Base-by-base conservation (phyloP, 1,284 basidiomycete genomes). In the Puccinia coronata region DNA sequence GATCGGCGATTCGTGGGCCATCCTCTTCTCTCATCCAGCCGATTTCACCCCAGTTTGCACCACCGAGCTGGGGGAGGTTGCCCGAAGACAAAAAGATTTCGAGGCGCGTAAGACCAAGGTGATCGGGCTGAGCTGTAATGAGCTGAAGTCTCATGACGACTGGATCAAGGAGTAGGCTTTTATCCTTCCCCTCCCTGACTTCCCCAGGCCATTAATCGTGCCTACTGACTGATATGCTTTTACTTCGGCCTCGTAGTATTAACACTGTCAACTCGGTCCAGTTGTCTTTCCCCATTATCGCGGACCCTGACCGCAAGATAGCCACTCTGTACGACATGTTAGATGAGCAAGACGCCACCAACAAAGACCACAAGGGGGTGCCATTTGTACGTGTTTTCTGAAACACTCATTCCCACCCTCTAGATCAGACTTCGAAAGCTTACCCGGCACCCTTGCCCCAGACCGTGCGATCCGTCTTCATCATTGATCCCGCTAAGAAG, bases 21-120 rank as follows among this genome's bases (percentile, higher is more conserved):
- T 96, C 85, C 88, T 97, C 82, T 97, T 97, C 90, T 95, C 93
- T 51, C 96, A 98, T 87, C 96, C 77, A 0, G 49, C 96, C 0
- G 89, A 89, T 84, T 89, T 86, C 79, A 86, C 83, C 14, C 82
- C 82, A 11, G 84, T 87, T 18, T 87, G 87, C 84, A 87, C 97
- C 70, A 99, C 97, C 73, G 97, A 99, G 89, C 92, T 99, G 73
- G 95, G 94, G 78, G 96, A 97, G 86, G 95, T 98, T 47, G 92
- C 96, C 57, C 91, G 93, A 84, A 91, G 92, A 82, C 89, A 90
- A n/a, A 88, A 88, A 23, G 95, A 98, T 86, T 99, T 98, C 87
- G 88, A 87, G 82, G 91, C 91, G 85, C 92, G 96, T 82, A 91
- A 91, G 83, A 95, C 98, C 85, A 98, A 99, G 88, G 90, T 95